Conservation (phyloP, 2,329 filamentous ascomycete genomes). For the Fusarium anthophilum region DNA sequence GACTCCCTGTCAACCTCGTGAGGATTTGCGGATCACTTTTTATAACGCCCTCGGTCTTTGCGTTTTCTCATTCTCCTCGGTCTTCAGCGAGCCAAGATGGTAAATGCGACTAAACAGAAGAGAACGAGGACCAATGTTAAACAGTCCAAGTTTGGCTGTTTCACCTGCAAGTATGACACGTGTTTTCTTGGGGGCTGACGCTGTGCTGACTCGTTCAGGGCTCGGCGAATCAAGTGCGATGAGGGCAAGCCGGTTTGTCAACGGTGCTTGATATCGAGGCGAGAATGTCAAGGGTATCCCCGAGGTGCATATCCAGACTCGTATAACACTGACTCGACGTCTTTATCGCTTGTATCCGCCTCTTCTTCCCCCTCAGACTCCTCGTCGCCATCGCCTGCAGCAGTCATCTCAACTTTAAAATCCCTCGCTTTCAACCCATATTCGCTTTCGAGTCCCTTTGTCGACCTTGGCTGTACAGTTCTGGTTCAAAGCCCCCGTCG, state of each 20-base stretch:
- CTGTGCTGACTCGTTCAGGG: background rate
- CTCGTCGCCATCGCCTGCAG: background rate
- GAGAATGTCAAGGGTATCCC: slow-evolving; percentile 24
- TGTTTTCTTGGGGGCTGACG: no score
- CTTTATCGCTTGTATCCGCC: background rate
- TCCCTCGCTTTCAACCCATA: background rate
- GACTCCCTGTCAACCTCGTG: background rate
- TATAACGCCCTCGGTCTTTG: slow-evolving; percentile 18
- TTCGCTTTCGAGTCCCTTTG: background rate
- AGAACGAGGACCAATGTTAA: slow-evolving; percentile 37
- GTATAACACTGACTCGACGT: background rate
- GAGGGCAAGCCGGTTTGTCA: slow-evolving; percentile 28
- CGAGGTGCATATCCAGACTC: background rate
- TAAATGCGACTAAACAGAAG: background rate
- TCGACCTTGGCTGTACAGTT: slow-evolving; percentile 16
- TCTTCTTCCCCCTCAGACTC: background rate
- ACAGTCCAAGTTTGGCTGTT: slow-evolving; percentile 36
- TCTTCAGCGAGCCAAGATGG: background rate
- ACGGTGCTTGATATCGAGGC: slow-evolving; percentile 21
- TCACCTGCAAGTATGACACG: slow-evolving; percentile 37
- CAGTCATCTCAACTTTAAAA: fast-evolving
- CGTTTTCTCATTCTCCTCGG: background rate
- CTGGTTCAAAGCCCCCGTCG: slow-evolving; percentile 23
- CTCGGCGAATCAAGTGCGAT: slow-evolving; percentile 36
- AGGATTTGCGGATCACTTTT: background rate